Evolutionary conservation across 352 stramenopile species (phyloP).

Genomic region (Pythium diclinum): DNA sequence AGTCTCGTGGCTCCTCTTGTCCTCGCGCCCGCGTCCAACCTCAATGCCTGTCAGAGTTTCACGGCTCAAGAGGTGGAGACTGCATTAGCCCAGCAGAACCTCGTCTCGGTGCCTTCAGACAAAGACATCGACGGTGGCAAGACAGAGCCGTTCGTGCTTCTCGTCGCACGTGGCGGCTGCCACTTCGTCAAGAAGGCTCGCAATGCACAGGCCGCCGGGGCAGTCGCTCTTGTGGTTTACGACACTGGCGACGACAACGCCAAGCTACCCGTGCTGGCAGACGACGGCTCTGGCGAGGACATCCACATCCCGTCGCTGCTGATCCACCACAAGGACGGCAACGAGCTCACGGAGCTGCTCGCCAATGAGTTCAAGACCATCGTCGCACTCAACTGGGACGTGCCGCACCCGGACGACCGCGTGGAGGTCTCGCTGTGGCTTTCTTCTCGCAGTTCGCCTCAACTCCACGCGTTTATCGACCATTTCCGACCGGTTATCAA

Average conservation of each 20-base stretch:
- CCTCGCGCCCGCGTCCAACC: conserved; percentile 9
- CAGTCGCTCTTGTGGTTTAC: conserved; percentile 24
- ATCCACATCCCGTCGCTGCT: conserved; percentile 31
- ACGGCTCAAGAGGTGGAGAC: conserved; percentile 1
- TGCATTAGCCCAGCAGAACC: neutral
- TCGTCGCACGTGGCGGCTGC: conserved; percentile 30
- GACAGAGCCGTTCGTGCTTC: conserved; percentile 20
- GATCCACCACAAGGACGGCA: conserved; percentile 26
- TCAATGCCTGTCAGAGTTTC: conserved; percentile 12
- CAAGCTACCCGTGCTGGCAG: conserved; percentile 24
- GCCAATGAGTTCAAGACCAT: conserved; percentile 14
- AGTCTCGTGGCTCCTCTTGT: conserved; percentile 21
- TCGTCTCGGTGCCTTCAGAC: neutral
- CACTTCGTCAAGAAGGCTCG: conserved; percentile 33
- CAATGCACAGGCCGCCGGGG: conserved; percentile 18
- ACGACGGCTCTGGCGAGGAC: conserved; percentile 28
- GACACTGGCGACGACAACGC: conserved; percentile 15
- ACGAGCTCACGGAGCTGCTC: conserved; percentile 23
- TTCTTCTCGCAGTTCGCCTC: conserved; percentile 25
- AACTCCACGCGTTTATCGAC: conserved; percentile 22
- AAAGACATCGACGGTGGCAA: conserved; percentile 5
- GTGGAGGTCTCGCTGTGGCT: conserved; percentile 35
- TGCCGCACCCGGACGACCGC: conserved; percentile 18
- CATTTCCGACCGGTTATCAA: conserved; percentile 12
- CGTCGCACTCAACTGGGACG: conserved; percentile 24